Base-by-base conservation (phyloP, 345 rosid genomes). In the Punica granatum region DNA sequence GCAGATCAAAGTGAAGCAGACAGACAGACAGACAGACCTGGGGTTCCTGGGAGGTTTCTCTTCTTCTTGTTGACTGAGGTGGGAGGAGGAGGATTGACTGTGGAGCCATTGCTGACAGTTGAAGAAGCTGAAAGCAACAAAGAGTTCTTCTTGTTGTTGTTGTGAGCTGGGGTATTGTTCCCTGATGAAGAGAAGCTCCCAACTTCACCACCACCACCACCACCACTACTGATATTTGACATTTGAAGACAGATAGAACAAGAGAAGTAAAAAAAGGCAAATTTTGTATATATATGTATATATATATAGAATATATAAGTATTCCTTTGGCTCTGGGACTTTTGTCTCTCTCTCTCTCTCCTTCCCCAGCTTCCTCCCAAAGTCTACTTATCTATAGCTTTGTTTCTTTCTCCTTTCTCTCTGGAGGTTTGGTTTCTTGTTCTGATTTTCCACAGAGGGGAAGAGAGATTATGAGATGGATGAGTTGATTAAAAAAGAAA, bases 161-260 rank as follows among this genome's bases (percentile, higher is more conserved):
- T 65, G 53, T 64, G n/a, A 1, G 46, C 48, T 37, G 10, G 30
- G 14, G 19, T 10, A 39, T 44, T 10, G 33, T 30, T 64, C 25
- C 54, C 54, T 41, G 37, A 43, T 23, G 58, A 51, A 35, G 69
- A 65, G 68, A 11, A 67, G 63, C 70, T 67, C 51, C 70, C 63
- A 18, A 25, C 63, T 53, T 67, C 70, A 36, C 64, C 71, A 53
- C 49, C 26, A 23, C 41, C 41, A 37, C 46, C 70, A 36, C 64
- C 71, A 53, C 49, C 26, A 23, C 41, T 11, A 37, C 46, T 68
- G 64, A 68, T 68, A 59, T 68, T 68, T 39, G 71, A 68, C 71
- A 66, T 66, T 49, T 49, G 56, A 66, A 41, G 70, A 58, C 11
- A 28, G 34, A 56, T 4, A 44, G 49, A 44, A 16, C 9, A 10